Base-by-base conservation (phyloP, 768 basidiomycete species). In the Leccinum sublutescens region DNA sequence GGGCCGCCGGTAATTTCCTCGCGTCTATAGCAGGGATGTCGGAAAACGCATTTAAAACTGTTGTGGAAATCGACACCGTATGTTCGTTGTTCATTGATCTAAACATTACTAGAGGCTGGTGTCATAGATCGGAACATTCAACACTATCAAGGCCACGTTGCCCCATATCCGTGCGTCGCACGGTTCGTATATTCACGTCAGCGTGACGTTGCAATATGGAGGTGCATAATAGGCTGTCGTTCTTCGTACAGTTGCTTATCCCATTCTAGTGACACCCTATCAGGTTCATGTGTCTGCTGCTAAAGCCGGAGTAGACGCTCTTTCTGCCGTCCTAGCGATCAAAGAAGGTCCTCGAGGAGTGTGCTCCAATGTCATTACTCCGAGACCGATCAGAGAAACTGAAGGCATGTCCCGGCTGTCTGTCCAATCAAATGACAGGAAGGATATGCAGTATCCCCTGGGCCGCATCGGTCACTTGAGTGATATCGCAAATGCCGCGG, bases 341-440 rank as follows among this genome's bases (percentile, higher is more conserved):
- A 95, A 98, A 75, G 95, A 96, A 76, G 96, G 95, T 1, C 96
- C 95, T 4, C 82, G 85, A 65, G 96, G 96, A n/a, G 86, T 98
- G 19, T 86, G 95, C 50, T 91, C 92, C 17, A 97, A 93, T 66
- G 85, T 91, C 50, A 86, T 94, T 64, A 82, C 91, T 4, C 92
- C 93, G 4, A 90, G 95, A 3, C 87, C 91, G 6, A 95, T 96
- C 58, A 81, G 66, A 68, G 85, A 79, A 10, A 97, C 96, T 1
- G 93, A 90, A 71, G 89, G 88, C 55, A 76, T 81, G 73, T 77
- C 81, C 61, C 85, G 88, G n/a, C 80, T 91, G 33, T 66, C 73
- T 12, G 65, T 53, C 5, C 58, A 65, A 27, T 59, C 47, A 19
- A 10, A 29, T 5, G 4, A 48, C 17, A 14, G 19, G 2, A 10